These are phyloP conservation scores for Rubus idaeus DNA, from an alignment of 306 rosid genomes.

Conservation along the genomic window DNA sequence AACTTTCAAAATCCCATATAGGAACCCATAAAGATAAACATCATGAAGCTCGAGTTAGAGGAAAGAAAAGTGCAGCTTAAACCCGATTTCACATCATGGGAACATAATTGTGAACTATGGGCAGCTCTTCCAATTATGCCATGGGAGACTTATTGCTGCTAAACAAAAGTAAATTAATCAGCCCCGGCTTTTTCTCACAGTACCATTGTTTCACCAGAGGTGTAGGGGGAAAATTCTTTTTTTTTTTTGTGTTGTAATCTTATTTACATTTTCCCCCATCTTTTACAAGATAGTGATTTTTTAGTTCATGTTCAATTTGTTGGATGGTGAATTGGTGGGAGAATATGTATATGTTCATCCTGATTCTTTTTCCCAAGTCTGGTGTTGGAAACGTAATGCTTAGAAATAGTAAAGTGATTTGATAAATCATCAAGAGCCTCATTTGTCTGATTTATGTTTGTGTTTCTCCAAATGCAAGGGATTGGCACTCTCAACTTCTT, in stretches of 20 bases:
- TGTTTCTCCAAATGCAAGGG: background rate
- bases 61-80: conserved; percentile 54
- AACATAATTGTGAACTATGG: conserved; percentile 30
- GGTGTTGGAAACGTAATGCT: conserved; percentile 36
- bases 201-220: conserved; percentile 32
- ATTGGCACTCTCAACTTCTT: background rate
- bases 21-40: conserved; percentile 37
- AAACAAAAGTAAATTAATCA: conserved; percentile 10
- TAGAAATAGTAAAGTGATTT: conserved; percentile 20
- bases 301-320: conserved; percentile 37
- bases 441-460: background rate
- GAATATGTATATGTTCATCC: conserved; percentile 48
- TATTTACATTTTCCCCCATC: conserved; percentile 28
- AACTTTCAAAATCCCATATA: conserved; percentile 40
- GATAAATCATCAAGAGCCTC: conserved; percentile 16
- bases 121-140: conserved; percentile 20
- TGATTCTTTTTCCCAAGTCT: conserved; percentile 33
- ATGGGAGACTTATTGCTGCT: conserved; percentile 27
- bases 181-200: conserved; percentile 30
- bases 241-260: conserved; percentile 25
- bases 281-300: conserved; percentile 17
- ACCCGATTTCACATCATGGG: conserved; percentile 26
- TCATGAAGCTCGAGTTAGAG: conserved; percentile 44
- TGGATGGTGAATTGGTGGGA: conserved; percentile 32
- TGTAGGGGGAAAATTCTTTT: conserved; percentile 24